These are phyloP conservation scores for Neolentinus lepideus DNA, from an alignment of 1,284 basidiomycete genomes.

Conservation along the genomic window DNA sequence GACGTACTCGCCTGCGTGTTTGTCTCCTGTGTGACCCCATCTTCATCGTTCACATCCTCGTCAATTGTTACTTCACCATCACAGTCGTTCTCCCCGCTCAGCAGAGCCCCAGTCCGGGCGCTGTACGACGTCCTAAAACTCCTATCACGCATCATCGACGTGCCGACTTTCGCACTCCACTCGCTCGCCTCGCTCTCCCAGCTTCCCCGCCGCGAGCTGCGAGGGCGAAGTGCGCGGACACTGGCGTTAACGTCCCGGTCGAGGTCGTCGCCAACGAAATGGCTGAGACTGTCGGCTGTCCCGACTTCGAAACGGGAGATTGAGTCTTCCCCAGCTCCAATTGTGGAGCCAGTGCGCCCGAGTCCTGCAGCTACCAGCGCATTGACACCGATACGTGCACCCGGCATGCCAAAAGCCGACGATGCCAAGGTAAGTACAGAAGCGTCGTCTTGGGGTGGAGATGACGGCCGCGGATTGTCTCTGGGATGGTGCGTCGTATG, in stretches of 20 bases:
- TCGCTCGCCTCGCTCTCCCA: slow-evolving; percentile 80
- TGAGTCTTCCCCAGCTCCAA: slow-evolving; percentile 51
- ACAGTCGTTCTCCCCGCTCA: background rate
- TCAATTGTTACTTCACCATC: slow-evolving; percentile 4
- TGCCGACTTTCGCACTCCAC: slow-evolving; percentile 66
- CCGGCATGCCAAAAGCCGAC: slow-evolving; percentile 76
- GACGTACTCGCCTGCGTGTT: background rate
- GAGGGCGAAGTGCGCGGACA: slow-evolving; percentile 68
- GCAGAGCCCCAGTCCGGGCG: background rate
- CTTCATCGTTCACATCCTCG: slow-evolving; percentile 7
- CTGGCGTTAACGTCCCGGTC: slow-evolving; percentile 72
- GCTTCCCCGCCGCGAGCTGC: slow-evolving; percentile 74
- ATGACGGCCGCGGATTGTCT: slow-evolving; percentile 90
- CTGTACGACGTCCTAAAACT: slow-evolving; percentile 43
- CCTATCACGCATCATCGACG: slow-evolving; percentile 29
- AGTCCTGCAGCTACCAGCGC: slow-evolving; percentile 17
- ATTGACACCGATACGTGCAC: slow-evolving; percentile 28
- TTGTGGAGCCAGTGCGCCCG: slow-evolving; percentile 20
- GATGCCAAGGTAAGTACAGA: slow-evolving; percentile 90
- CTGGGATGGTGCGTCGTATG: slow-evolving; percentile 89
- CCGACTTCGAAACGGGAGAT: slow-evolving; percentile 58
- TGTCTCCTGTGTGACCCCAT: background rate
- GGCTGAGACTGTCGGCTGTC: slow-evolving; percentile 49
- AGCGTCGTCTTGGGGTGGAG: slow-evolving; percentile 87
- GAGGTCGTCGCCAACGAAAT: slow-evolving; percentile 34